These are phyloP conservation scores for Rhodotorula sp. DNA, from an alignment of 1,284 basidiomycete genomes.

Conservation along the genomic window DNA sequence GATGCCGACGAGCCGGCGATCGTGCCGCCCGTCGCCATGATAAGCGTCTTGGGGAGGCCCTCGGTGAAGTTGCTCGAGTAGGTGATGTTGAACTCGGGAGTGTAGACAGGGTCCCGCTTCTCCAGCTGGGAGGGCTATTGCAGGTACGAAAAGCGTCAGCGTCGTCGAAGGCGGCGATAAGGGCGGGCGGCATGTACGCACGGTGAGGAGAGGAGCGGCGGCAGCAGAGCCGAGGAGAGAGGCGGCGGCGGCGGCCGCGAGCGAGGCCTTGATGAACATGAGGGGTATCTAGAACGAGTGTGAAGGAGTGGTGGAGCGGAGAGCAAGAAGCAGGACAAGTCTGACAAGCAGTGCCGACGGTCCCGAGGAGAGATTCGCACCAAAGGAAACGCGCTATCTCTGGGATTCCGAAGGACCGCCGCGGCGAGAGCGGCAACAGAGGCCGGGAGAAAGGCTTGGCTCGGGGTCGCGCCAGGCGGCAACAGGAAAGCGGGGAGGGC, in stretches of 20 bases:
- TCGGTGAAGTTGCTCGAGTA: slow-evolving; percentile 4
- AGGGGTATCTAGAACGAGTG: not conserved
- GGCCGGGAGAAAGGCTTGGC: not conserved
- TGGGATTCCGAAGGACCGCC: fast-evolving
- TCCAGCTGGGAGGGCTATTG: not conserved
- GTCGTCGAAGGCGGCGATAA: not conserved
- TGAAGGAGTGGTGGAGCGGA: not conserved
- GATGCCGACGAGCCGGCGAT: slow-evolving; percentile 43
- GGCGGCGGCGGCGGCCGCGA: not conserved
- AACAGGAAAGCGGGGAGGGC: not conserved
- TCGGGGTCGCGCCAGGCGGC: not conserved
- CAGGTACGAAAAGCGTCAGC: not conserved
- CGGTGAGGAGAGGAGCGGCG: not conserved
- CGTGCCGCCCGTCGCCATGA: slow-evolving; percentile 39
- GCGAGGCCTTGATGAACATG: not conserved
- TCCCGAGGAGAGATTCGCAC: not conserved
- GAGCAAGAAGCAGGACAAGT: not conserved
- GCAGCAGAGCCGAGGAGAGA: not conserved
- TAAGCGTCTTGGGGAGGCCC: slow-evolving; percentile 3
- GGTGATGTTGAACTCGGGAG: slow-evolving; percentile 14
- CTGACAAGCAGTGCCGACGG: not conserved
- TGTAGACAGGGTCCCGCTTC: not conserved
- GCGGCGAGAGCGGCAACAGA: not conserved
- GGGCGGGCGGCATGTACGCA: not conserved
- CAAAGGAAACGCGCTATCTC: not conserved